Conservation (phyloP, 495 filamentous ascomycete genomes). For the Penicillium parvum region DNA sequence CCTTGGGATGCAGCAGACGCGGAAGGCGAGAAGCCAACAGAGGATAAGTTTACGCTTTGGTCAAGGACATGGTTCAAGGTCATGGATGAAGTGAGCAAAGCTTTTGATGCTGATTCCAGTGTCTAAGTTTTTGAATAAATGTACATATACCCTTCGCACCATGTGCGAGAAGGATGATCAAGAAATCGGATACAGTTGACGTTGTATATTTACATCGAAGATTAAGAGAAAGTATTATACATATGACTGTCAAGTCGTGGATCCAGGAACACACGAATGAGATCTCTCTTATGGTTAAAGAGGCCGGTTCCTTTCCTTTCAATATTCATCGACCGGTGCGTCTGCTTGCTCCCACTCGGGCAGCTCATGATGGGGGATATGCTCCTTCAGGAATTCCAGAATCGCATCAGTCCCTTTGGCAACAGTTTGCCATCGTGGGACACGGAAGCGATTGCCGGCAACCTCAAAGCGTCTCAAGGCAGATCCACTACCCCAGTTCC, state of each 20-base stretch:
- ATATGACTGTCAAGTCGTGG: too few species aligned
- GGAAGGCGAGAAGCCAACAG: slow-evolving; percentile 15
- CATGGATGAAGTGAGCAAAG: slow-evolving; percentile 38
- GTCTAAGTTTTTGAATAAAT: not conserved
- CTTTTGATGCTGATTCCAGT: slow-evolving; percentile 13
- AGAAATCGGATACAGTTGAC: slow-evolving; percentile 11
- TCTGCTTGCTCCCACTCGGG: slow-evolving; percentile 33
- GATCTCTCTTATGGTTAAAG: too few species aligned
- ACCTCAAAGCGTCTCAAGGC: slow-evolving; percentile 56
- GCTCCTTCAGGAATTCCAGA: slow-evolving; percentile 76
- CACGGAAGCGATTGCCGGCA: slow-evolving; percentile 75
- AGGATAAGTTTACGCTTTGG: slow-evolving; percentile 48
- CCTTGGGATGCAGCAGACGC: slow-evolving; percentile 21
- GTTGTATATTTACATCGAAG: slow-evolving; percentile 15
- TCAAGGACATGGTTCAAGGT: slow-evolving; percentile 47
- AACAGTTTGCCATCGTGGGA: slow-evolving; percentile 81
- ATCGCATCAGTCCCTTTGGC: slow-evolving; percentile 84
- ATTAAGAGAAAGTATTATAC: slow-evolving; percentile 11
- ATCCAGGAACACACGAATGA: too few species aligned
- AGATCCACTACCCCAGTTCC: slow-evolving; percentile 35
- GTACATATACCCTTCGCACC: not conserved
- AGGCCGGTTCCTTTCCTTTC: slow-evolving; percentile 1
- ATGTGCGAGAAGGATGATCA: too few species aligned
- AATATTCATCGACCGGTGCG: slow-evolving; percentile 13
- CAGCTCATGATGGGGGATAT: slow-evolving; percentile 64